Base-by-base conservation (phyloP, 306 rosid genomes). In the Cercis canadensis region DNA sequence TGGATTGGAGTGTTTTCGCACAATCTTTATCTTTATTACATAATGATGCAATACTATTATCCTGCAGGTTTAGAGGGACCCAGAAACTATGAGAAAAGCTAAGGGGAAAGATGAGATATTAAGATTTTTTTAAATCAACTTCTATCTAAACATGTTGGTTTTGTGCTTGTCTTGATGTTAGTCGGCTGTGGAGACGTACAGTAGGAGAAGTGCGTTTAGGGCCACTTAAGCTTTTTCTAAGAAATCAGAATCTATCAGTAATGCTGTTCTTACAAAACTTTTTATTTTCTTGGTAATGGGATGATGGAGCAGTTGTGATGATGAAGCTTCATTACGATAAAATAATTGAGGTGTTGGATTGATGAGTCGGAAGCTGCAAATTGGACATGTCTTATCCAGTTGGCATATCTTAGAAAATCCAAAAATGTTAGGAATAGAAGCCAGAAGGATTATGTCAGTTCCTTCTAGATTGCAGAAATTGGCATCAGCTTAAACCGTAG, bases 281-380 rank as follows among this genome's bases (percentile, higher is more conserved):
- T 39, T 71, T 49, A 14, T 52, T 73, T 62, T 15, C 57, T 17
- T 6, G 15, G 32, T 62, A 69, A 79, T 60, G 76, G 62, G 69
- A 39, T 72, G 78, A 61, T 62, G 85, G 71, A 77, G 72, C 67
- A 78, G 68, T n/a, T 62, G 81, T 76, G 76, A 70, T 57, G 39
- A 47, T 67, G 61, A 74, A 69, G 69, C 72, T 74, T 79, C 67
- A 14, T 55, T 16, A 12, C 3, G 52, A 65, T 76, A 59, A 65
- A 69, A 73, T 76, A 76, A 45, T 62, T 70, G 66, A 58, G 80
- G 74, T 59, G 72, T 74, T 82, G 87, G 70, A 79, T 71, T 78
- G 76, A 79, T 80, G 87, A 84, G 72, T 87, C 71, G 49, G 85
- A 72, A 75, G 64, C 36, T 34, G 39, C 8, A 4, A 3, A 0